These are phyloP conservation scores for Umbelopsis sp. DNA, from an alignment of 371 early-diverging fungal genomes.

Conservation along the genomic window DNA sequence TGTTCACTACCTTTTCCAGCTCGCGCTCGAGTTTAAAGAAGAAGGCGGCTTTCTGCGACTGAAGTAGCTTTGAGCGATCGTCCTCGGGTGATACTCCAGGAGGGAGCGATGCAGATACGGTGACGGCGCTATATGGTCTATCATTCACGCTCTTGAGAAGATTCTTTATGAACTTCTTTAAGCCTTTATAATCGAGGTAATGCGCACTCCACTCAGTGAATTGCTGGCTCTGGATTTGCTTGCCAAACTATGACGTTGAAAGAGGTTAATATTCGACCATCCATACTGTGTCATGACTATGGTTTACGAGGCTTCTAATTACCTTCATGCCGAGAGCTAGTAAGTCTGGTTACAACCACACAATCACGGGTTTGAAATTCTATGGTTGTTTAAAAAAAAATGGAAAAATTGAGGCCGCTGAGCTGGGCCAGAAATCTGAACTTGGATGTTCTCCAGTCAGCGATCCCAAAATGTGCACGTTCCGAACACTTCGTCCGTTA, in stretches of 20 bases:
- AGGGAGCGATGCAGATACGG: conserved; percentile 44
- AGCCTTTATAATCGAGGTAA: conserved; percentile 92
- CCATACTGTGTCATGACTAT: not conserved
- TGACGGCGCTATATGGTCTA: conserved; percentile 38
- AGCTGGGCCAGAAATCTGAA: conserved; percentile 12
- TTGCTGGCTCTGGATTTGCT: conserved; percentile 91
- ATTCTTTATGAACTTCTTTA: conserved; percentile 94
- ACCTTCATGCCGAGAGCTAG: conserved; percentile 13
- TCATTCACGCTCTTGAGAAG: conserved; percentile 45
- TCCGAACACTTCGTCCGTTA: not conserved
- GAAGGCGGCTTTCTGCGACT: conserved; percentile 81
- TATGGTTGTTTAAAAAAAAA: not conserved
- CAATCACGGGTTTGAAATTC: conserved; percentile 8
- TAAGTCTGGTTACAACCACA: not conserved
- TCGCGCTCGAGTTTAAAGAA: conserved; percentile 85
- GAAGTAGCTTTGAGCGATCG: conserved; percentile 56
- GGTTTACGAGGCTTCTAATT: not conserved
- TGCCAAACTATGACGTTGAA: conserved; percentile 80
- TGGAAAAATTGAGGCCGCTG: not conserved
- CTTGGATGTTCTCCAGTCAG: conserved; percentile 2
- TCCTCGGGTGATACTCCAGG: conserved; percentile 50
- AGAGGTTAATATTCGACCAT: not conserved
- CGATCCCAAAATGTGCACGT: not conserved
- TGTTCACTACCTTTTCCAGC: conserved; percentile 70
- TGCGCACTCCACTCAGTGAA: conserved; percentile 91